Evolutionary conservation across 768 basidiomycete genomes (phyloP), one percentile per base, ranked within the genome.

Genomic region (Agaricus blazei): DNA sequence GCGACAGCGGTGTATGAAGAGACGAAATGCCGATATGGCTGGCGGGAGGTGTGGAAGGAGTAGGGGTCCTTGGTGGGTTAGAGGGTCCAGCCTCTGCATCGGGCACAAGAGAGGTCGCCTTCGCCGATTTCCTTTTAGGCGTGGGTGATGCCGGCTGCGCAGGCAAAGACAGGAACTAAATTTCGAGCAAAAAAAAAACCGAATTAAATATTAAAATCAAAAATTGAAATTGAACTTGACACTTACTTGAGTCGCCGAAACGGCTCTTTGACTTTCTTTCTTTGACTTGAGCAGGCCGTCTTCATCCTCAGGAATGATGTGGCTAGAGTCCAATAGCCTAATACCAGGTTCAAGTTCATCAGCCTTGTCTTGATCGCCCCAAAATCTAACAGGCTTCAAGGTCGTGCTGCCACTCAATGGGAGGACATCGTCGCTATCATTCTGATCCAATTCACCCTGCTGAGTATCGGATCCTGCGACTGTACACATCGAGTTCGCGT

Each of bases 1-100:
- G 83, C 0, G 85, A 87, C 6, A 88, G 66, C 0, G 87, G 86
- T 1, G 87, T 88, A n/a, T 78, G 78, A 19, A 74, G 67, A 0
- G 85, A 81, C 1, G 87, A 87, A 15, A 86, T 70, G 24, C 76
- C 74, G 46, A 71, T 64, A 28, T 63, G 65, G 36, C 68, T 66
- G 24, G 28, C n/a, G n/a, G 64, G 72, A 51, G 75, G 74, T 5
- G 74, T 73, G 7, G 72, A 68, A 37, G 81, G 57, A 7, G 63
- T 55, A 8, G 72, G 64, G 28, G 68, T 70, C n/a, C 67, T 63
- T 27, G 67, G 60, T 29, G 60, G 65, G 26, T 60, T 59, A 31
- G 53, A 38, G 34, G 58, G 36, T 27, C 46, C 41, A 54, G 46
- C 54, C 24, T 54, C 51, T 19, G 48, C 27, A 37, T 55, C 43